These are phyloP conservation scores for Metschnikowia koreensis DNA, from an alignment of 805 yeast species.

Conservation along the genomic window DNA sequence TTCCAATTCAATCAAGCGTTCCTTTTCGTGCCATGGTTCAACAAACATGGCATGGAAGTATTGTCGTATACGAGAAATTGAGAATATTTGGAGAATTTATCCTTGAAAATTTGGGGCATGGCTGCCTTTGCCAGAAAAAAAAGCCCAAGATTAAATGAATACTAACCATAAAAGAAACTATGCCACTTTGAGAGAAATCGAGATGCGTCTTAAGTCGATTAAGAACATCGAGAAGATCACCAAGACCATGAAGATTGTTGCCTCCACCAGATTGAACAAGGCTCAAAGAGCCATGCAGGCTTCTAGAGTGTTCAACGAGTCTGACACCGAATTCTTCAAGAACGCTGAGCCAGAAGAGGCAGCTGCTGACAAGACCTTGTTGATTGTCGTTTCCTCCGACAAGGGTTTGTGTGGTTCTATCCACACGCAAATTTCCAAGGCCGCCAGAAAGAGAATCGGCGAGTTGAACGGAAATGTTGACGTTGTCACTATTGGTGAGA, in stretches of 20 bases:
- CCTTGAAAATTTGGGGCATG: too few species aligned
- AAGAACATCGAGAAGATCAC: conserved; percentile 99
- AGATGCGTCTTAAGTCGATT: conserved; percentile 95
- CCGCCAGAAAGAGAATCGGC: conserved; percentile 66
- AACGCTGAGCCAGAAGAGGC: conserved; percentile 74
- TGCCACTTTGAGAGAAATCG: conserved; percentile 98
- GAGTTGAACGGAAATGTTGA: conserved; percentile 67
- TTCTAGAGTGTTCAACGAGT: conserved; percentile 78
- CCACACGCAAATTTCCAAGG: conserved; percentile 91
- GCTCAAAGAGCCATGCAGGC: conserved; percentile 94
- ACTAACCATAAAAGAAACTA: conserved; percentile 65
- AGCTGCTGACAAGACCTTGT: conserved; percentile 62
- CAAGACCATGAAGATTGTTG: conserved; percentile 99
- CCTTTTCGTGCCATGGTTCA: neutral
- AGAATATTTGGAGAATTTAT: too few species aligned
- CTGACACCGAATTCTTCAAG: conserved; percentile 75
- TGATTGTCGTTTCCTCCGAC: conserved; percentile 82
- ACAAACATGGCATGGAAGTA: neutral
- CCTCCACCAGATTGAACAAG: conserved; percentile 91
- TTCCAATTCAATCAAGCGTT: neutral
- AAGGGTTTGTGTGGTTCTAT: conserved; percentile 99
- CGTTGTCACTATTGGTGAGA: conserved; percentile 90
- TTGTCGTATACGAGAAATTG: neutral
- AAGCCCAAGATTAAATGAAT: neutral
- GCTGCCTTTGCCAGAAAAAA: too few species aligned